A percentile compares a stretch with the other conserved stretches of the same genome.
Conservation (phyloP, 345 rosid genomes). For the Euphorbia lathyris region DNA sequence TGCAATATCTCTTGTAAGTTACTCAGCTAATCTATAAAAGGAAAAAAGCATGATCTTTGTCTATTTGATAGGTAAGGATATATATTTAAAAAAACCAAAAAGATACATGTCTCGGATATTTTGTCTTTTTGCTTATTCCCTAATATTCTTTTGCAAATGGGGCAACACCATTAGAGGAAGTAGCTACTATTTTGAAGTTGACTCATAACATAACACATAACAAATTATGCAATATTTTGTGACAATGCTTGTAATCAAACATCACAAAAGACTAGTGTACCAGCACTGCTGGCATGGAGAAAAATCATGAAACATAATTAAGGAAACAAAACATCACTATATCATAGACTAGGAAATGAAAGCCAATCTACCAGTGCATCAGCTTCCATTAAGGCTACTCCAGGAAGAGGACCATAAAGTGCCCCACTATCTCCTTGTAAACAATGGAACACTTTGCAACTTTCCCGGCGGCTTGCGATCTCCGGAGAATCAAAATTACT, state of each 20-base stretch:
- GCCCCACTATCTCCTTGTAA: conserved; percentile 30
- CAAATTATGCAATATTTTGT: neutral
- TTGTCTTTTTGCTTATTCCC: neutral
- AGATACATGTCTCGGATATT: neutral
- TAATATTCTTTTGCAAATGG: neutral
- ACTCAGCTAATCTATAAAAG: neutral
- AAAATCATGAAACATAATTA: neutral
- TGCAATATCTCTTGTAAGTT: neutral
- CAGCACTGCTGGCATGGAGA: neutral
- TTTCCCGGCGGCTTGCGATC: conserved; percentile 23
- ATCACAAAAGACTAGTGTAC: neutral
- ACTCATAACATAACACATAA: neutral
- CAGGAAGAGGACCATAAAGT: conserved; percentile 26
- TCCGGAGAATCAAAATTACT: conserved; percentile 37
- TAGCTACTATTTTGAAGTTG: neutral
- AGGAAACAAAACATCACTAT: conserved; percentile 9
- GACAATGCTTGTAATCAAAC: neutral
- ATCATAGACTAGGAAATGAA: conserved; percentile 27
- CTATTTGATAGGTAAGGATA: neutral
- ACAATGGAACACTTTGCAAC: conserved; percentile 32
- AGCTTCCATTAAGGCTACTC: conserved; percentile 36
- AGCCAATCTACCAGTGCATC: conserved; percentile 44
- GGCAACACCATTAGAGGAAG: neutral
- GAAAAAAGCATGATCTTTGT: neutral
- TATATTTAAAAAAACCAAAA: neutral